Percentiles rank a stretch among this genome's conserved stretches.
Conservation (phyloP, 768 basidiomycete genomes). For the Termitomyces sp. region DNA sequence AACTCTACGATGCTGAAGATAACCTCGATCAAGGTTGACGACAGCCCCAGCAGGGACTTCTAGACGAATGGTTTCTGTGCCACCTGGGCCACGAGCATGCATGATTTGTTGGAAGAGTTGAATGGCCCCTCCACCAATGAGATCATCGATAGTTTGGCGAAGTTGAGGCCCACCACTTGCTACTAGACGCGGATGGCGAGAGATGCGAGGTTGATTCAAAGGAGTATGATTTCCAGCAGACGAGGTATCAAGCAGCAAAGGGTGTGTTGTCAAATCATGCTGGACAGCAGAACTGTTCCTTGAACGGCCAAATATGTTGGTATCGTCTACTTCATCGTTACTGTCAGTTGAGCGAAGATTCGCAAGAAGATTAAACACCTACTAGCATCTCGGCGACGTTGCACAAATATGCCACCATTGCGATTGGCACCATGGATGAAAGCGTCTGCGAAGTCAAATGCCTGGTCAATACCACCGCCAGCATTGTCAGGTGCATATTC, state of each 20-base stretch:
- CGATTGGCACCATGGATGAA: slow-evolving; percentile 39
- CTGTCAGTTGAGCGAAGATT: slow-evolving; percentile 7
- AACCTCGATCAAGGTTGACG: slow-evolving; percentile 52
- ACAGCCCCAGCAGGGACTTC: slow-evolving; percentile 67
- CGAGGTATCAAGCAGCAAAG: slow-evolving; percentile 68
- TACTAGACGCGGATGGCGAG: slow-evolving; percentile 51
- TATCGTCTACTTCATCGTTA: slow-evolving; percentile 39
- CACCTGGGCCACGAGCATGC: slow-evolving; percentile 46
- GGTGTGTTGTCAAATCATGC: slow-evolving; percentile 76
- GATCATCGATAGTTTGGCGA: slow-evolving; percentile 72
- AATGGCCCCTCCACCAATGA: slow-evolving; percentile 75
- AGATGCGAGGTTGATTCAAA: slow-evolving; percentile 36
- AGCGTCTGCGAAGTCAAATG: slow-evolving; percentile 51
- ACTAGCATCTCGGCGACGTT: slow-evolving; percentile 53
- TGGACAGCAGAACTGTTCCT: slow-evolving; percentile 43
- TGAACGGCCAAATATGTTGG: slow-evolving; percentile 57
- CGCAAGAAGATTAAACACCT: slow-evolving; percentile 14
- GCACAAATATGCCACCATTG: slow-evolving; percentile 41
- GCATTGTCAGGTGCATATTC: slow-evolving; percentile 41
- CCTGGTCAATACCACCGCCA: slow-evolving; percentile 36
- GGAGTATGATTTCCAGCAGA: slow-evolving; percentile 36
- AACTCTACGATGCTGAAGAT: slow-evolving; percentile 42
- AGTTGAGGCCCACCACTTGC: slow-evolving; percentile 50
- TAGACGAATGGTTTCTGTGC: slow-evolving; percentile 66
- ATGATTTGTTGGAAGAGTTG: slow-evolving; percentile 85